Evolutionary conservation across 345 rosid genomes (phyloP).

Genomic region (Eucalyptus decipiens): DNA sequence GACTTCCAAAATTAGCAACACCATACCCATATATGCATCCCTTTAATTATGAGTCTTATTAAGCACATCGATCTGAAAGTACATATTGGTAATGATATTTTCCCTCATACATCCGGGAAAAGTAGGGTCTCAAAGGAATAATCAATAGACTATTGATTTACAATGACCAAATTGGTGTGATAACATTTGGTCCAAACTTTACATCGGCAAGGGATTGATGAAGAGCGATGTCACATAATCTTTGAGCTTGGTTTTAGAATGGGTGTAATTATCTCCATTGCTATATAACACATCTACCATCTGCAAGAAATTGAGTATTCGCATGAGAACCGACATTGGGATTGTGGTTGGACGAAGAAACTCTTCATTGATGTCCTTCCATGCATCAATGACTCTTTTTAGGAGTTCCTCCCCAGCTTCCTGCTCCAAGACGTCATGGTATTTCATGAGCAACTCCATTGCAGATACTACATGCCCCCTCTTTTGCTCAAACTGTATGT

Average conservation of each 20-base stretch:
- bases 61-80: neutral
- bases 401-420: neutral
- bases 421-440: neutral
- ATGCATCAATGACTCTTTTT: neutral
- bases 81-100: neutral
- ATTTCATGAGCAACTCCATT: conserved; percentile 19
- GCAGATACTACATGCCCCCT: conserved; percentile 3
- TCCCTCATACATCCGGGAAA: neutral
- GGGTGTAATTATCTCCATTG: conserved; percentile 10
- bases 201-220: neutral
- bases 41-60: neutral
- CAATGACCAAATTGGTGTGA: neutral
- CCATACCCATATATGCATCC: neutral
- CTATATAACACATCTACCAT: conserved; percentile 5
- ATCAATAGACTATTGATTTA: neutral
- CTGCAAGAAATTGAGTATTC: neutral
- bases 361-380: conserved; percentile 26
- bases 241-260: neutral
- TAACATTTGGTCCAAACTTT: neutral
- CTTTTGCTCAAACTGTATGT: neutral
- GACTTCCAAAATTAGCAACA: neutral
- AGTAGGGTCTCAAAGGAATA: neutral
- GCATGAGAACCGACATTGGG: neutral
- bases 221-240: neutral
- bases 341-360: neutral